Evolutionary conservation across 768 basidiomycete genomes (phyloP).

Genomic region (Pleurotus giganteus): DNA sequence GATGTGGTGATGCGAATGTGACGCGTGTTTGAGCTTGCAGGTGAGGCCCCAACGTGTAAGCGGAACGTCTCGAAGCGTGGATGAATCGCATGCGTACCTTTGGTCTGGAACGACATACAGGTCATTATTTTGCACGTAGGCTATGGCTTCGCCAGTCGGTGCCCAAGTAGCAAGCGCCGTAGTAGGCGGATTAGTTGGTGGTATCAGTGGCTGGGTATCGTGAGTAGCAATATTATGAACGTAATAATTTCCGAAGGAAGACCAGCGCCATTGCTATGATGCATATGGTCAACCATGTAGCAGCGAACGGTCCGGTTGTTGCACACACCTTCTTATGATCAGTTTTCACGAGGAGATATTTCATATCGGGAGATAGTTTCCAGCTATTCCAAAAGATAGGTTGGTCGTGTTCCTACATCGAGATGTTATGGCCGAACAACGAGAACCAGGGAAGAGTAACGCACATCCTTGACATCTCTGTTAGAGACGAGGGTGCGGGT

Average conservation of each 20-base stretch:
- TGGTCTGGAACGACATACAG: constrained; percentile 79
- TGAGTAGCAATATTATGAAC: constrained; percentile 77
- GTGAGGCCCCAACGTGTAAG: constrained; percentile 5
- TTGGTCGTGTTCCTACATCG: constrained; percentile 51
- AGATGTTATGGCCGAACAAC: constrained; percentile 2
- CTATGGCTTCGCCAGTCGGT: constrained; percentile 79
- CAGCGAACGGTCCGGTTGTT: neutral
- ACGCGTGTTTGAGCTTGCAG: constrained; percentile 33
- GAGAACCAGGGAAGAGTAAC: constrained; percentile 14
- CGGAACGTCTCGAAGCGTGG: neutral
- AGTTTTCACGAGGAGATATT: constrained; percentile 81
- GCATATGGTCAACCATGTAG: constrained; percentile 7
- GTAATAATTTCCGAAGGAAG: constrained; percentile 89
- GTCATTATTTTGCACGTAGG: constrained; percentile 85
- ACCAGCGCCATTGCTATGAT: constrained; percentile 89
- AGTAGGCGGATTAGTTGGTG: constrained; percentile 65
- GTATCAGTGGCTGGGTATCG: constrained; percentile 65
- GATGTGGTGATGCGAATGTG: constrained; percentile 77
- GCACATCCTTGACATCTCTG: constrained; percentile 65
- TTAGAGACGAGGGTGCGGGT: constrained; percentile 59
- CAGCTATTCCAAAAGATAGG: constrained; percentile 55
- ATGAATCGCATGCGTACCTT: constrained; percentile 40
- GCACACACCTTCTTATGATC: constrained; percentile 63
- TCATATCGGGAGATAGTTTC: constrained; percentile 90
- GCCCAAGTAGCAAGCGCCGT: constrained; percentile 87